Evolutionary conservation across 495 filamentous ascomycete genomes (phyloP).

Genomic region (Trichocladium uniseriatum): DNA sequence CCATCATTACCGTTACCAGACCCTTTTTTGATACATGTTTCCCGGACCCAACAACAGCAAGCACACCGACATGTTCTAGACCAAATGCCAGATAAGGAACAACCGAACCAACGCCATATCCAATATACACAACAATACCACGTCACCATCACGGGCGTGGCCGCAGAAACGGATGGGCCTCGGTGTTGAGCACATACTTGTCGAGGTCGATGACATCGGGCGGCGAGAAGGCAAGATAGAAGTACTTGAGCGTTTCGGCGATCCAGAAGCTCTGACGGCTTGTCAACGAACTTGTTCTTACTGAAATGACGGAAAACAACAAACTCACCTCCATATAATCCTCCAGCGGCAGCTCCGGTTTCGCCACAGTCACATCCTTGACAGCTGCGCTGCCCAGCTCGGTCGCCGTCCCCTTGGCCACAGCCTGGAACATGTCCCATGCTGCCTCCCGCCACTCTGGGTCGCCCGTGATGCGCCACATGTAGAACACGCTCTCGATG

Average conservation of each 20-base stretch:
- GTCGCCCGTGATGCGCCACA: constrained; percentile 67
- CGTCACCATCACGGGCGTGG: constrained; percentile 34
- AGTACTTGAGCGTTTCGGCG: constrained; percentile 46
- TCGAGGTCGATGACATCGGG: constrained; percentile 62
- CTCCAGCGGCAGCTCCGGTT: constrained; percentile 7
- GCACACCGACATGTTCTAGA: too few relatives aligned
- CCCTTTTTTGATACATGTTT: too few relatives aligned
- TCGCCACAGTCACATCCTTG: constrained; percentile 31
- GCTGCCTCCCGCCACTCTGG: constrained; percentile 53
- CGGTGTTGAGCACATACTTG: constrained; percentile 77
- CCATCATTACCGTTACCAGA: too few relatives aligned
- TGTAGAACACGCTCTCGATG: constrained; percentile 65
- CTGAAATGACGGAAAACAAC: background rate
- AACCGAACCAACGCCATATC: too few relatives aligned
- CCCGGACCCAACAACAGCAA: too few relatives aligned
- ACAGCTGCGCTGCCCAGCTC: constrained; percentile 50
- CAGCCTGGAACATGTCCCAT: constrained; percentile 67
- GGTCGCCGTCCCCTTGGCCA: constrained; percentile 53
- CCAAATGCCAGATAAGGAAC: too few relatives aligned
- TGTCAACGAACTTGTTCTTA: too few relatives aligned
- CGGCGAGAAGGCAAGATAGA: constrained; percentile 73
- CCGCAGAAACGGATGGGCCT: constrained; percentile 61
- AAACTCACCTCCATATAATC: constrained; percentile 42
- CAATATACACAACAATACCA: too few relatives aligned
- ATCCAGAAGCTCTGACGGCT: constrained; percentile 47